phyloP scores from a whole-genome alignment of 108 stramenopile genomes.

The Nitzschia sp. region DNA sequence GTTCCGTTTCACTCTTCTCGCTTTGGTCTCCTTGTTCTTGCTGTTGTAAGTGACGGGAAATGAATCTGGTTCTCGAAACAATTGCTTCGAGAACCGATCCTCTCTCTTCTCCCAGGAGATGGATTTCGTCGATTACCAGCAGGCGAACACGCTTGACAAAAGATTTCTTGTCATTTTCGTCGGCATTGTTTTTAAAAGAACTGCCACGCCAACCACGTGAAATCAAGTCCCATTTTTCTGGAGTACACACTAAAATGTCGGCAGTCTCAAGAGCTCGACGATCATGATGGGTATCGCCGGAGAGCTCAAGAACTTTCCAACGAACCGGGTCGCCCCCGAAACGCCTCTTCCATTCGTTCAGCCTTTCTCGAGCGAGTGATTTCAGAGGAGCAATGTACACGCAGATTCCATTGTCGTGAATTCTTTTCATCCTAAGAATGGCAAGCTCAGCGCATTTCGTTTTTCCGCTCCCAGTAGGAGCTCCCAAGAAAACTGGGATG shows the following conservation, averaged over 20 bases:
- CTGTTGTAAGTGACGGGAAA: conserved; percentile 58
- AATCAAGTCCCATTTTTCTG: conserved; percentile 99
- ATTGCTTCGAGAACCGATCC: conserved; percentile 99
- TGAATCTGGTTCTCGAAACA: conserved; percentile 93
- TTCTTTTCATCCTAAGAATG: conserved; percentile 85
- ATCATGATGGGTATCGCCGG: conserved; percentile 97
- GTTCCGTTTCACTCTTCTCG: conserved; percentile 30
- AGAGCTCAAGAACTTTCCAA: conserved; percentile 95
- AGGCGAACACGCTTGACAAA: conserved; percentile 87
- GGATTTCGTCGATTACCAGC: conserved; percentile 98
- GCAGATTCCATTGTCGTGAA: conserved; percentile 71
- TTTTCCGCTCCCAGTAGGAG: conserved; percentile 89
- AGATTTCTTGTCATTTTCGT: conserved; percentile 50
- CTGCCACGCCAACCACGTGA: conserved; percentile 92
- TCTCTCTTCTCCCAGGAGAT: conserved; percentile 97
- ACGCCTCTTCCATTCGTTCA: conserved; percentile 92
- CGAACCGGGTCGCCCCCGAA: conserved; percentile 77
- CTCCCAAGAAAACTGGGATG: conserved; percentile 92
- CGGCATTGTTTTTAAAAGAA: conserved; percentile 32
- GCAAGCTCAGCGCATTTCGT: conserved; percentile 36
- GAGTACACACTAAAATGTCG: conserved; percentile 97
- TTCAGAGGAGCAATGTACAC: conserved; percentile 99
- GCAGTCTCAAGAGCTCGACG: conserved; percentile 75
- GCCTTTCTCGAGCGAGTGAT: conserved; percentile 94
- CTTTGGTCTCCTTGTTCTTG: conserved; percentile 6